phyloP scores from a whole-genome alignment of 2,329 filamentous ascomycete species.

The Ophiocordyceps robertsii region DNA sequence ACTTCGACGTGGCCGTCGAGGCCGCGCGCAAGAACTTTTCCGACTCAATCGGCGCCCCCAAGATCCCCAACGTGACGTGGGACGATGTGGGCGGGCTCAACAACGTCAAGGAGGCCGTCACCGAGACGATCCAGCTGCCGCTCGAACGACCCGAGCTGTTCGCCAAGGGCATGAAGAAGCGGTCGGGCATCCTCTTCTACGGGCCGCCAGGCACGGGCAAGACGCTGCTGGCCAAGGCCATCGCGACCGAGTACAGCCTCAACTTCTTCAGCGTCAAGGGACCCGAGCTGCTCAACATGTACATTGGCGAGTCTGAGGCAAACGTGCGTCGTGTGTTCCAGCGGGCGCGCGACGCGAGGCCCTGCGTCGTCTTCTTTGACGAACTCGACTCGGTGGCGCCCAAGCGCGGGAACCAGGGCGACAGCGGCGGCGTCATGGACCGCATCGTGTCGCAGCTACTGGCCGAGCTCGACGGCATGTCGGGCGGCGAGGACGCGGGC shows the following conservation, averaged over 20 bases:
- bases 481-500: slow-evolving; percentile 70
- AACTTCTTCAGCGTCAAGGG: slow-evolving; percentile 95
- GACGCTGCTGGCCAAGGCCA: slow-evolving; percentile 83
- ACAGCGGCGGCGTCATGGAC: slow-evolving; percentile 96
- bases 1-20: slow-evolving; percentile 89
- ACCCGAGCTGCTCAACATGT: slow-evolving; percentile 88
- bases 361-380: slow-evolving; percentile 88
- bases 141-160: slow-evolving; percentile 87
- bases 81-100: slow-evolving; percentile 86
- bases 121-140: slow-evolving; percentile 90
- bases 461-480: slow-evolving; percentile 96
- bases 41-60: slow-evolving; percentile 90
- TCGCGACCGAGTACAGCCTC: slow-evolving; percentile 83
- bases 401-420: slow-evolving; percentile 92
- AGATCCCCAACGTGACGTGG: slow-evolving; percentile 96
- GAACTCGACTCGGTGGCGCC: slow-evolving; percentile 89
- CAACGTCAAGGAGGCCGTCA: slow-evolving; percentile 93
- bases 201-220: slow-evolving; percentile 86
- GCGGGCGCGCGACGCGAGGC: slow-evolving; percentile 69
- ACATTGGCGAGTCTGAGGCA: slow-evolving; percentile 86
- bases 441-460: slow-evolving; percentile 90
- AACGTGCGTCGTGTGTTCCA: slow-evolving; percentile 86
- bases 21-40: slow-evolving; percentile 96
- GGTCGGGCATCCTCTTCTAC: slow-evolving; percentile 85
- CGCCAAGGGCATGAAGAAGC: slow-evolving; percentile 95